Evolutionary conservation across 768 basidiomycete species (phyloP).

Genomic region (Postia placenta): DNA sequence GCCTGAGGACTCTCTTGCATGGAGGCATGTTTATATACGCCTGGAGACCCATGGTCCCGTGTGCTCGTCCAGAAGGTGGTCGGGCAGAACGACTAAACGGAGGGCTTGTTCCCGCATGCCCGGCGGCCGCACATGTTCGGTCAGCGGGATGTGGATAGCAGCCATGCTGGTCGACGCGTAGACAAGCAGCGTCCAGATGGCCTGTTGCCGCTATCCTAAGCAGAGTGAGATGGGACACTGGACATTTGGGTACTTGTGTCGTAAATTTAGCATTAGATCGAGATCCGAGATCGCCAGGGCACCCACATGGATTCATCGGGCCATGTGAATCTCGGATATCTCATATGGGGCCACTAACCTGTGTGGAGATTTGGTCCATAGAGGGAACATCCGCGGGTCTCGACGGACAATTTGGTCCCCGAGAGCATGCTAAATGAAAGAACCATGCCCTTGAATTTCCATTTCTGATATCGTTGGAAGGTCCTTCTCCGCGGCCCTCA

Average conservation of each 20-base stretch:
- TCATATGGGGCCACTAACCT: background rate
- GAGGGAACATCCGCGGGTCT: too few relatives aligned
- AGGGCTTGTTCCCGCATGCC: background rate
- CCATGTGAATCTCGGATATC: background rate
- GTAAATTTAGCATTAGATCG: background rate
- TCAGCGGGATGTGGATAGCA: background rate
- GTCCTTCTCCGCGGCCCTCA: too few relatives aligned
- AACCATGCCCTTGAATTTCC: too few relatives aligned
- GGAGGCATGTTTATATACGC: background rate
- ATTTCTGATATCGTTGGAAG: too few relatives aligned
- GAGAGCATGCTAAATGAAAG: too few relatives aligned
- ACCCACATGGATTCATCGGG: background rate
- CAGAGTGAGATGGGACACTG: background rate
- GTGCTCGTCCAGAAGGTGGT: background rate
- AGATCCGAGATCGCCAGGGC: background rate
- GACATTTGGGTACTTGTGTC: too few relatives aligned
- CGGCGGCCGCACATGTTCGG: background rate
- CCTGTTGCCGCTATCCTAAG: background rate
- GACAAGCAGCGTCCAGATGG: background rate
- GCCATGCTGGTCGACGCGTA: background rate
- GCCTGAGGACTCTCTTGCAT: background rate
- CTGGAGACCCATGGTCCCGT: background rate
- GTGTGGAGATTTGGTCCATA: too few relatives aligned
- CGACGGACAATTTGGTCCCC: too few relatives aligned
- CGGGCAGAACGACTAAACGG: background rate